These are phyloP conservation scores for Liriodendron chinense DNA, from an alignment of 164 flowering plant genomes.

Conservation along the genomic window DNA sequence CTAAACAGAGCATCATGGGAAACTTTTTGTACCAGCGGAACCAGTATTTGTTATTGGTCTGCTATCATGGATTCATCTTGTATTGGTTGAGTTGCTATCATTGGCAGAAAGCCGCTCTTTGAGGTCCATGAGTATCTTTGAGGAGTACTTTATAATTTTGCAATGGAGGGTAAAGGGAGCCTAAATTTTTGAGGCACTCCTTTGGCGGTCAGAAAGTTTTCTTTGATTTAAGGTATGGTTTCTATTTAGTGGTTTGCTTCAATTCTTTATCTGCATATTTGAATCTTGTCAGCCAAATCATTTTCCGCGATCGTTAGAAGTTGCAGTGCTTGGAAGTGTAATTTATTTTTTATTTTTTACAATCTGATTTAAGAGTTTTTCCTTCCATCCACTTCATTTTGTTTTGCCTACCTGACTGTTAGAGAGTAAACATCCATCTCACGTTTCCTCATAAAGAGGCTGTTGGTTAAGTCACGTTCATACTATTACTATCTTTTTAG, in stretches of 20 bases:
- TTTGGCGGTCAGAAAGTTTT: slow-evolving; percentile 17
- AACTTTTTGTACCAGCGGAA: slow-evolving; percentile 18
- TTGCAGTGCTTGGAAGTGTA: slow-evolving; percentile 21
- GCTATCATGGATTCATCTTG: not conserved
- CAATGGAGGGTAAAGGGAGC: slow-evolving; percentile 25
- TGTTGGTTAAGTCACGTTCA: not conserved
- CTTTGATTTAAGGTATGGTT: slow-evolving; percentile 27
- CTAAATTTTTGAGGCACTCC: slow-evolving; percentile 36
- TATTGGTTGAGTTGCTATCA: slow-evolving; percentile 13
- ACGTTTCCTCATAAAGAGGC: not conserved
- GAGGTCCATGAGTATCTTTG: slow-evolving; percentile 7
- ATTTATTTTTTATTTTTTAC: slow-evolving; percentile 1
- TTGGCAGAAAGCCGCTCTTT: slow-evolving; percentile 9
- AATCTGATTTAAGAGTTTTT: slow-evolving; percentile 5
- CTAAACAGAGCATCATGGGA: slow-evolving; percentile 7
- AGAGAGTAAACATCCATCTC: no score
- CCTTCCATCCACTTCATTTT: not conserved
- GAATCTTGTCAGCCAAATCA: slow-evolving; percentile 23
- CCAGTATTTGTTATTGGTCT: slow-evolving; percentile 10
- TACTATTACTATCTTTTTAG: not conserved
- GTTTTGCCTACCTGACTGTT: no score
- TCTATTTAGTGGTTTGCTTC: slow-evolving; percentile 11
- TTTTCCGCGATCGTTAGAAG: slow-evolving; percentile 17
- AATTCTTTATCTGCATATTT: slow-evolving; percentile 16
- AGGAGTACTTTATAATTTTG: slow-evolving; percentile 8